phyloP scores from a whole-genome alignment of 106 monocot species.

The Acorus gramineus region DNA sequence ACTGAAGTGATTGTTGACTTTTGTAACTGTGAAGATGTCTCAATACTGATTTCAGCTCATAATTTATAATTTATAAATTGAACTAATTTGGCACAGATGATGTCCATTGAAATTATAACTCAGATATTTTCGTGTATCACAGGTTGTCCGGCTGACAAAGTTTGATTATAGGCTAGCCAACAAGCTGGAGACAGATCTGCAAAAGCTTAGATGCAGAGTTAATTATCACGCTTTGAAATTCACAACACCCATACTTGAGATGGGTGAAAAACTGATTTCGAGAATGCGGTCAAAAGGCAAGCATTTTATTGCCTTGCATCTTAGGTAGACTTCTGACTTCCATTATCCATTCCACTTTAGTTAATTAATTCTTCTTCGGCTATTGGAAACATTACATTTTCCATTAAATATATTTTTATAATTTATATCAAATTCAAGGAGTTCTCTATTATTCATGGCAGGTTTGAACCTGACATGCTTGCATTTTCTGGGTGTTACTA shows the following conservation, averaged over 20 bases:
- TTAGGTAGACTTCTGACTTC: slow-evolving; percentile 26
- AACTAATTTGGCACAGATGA: no score
- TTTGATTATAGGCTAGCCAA: slow-evolving; percentile 85
- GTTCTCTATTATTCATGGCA: no score
- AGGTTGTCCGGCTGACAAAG: slow-evolving; percentile 70
- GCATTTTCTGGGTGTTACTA: no score
- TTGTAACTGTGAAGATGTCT: no score
- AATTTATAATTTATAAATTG: no score
- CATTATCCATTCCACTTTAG: background rate
- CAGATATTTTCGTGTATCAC: slow-evolving; percentile 6
- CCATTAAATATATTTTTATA: no score
- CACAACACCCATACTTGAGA: slow-evolving; percentile 49
- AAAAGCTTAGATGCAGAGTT: slow-evolving; percentile 69
- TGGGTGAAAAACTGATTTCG: slow-evolving; percentile 51
- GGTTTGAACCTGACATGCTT: no score
- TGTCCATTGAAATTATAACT: no score
- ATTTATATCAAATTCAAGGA: no score
- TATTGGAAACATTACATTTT: no score
- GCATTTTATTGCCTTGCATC: slow-evolving; percentile 71
- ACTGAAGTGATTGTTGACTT: no score
- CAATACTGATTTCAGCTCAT: no score
- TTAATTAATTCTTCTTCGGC: background rate
- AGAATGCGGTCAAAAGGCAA: slow-evolving; percentile 62
- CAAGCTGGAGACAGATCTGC: slow-evolving; percentile 59
- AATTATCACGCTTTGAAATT: slow-evolving; percentile 82